Evolutionary conservation across 495 filamentous ascomycete genomes (phyloP), one percentile per base, ranked within the genome.

Genomic region (Penicillium coprophilum): DNA sequence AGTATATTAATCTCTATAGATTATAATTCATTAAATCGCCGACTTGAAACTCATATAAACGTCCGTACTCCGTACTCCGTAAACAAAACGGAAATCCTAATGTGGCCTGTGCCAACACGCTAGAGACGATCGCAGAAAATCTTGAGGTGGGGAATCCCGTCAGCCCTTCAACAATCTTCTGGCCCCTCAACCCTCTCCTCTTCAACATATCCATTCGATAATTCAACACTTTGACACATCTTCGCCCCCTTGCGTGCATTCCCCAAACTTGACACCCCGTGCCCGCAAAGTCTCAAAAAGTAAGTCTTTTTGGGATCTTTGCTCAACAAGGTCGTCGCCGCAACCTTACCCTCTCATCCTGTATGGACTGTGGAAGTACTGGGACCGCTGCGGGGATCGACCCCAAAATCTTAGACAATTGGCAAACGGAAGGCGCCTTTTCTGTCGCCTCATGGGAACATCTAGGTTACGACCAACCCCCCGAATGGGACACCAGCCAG

Each of bases 341-440:
- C 46, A 36, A 43, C 54, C 52, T 53, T 19, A 28, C 55, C 50
- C 32, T 51, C 45, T 30, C 61, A 68, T 59, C 68, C 74, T 77
- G 74, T 68, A 78, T 78, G 76, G 76, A 78, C 74, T 67, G 67
- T 64, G 71, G 67, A 72, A 74, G 62, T 61, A 61, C 69, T 63
- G 68, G 64, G 40, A 71, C 71, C 48, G 70, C 71, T 71, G 69
- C 74, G 74, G 74, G 74, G 68, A 74, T 78, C 44, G 74, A 78
- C 74, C 74, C 76, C 70, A 78, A 77, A 65, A 76, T 77, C 46
- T 68, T 78, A 44, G 72, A 75, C 60, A 71, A 72, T 50, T 78
- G 74, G 72, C 72, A 75, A 70, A 66, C 68, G 12, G 69, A 75
- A 50, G 60, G 67, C 46, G 61, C 65, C 19, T 77, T 74, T 57